Conservation (phyloP, 192 early-diverging fungal species). For the Haplosporangium gracile region DNA sequence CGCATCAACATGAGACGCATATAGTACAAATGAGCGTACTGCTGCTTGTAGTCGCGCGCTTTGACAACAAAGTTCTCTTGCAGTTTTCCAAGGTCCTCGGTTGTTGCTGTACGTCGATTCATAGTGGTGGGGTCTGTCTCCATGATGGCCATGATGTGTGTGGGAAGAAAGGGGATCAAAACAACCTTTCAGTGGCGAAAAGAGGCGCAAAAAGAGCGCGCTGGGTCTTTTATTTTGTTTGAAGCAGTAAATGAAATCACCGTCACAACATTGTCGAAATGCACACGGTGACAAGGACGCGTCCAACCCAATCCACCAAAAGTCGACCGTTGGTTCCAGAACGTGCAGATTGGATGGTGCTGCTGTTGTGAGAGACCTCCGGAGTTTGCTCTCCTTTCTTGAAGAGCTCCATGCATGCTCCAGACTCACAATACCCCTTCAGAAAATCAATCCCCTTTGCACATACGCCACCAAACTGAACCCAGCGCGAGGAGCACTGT, state of each 20-base stretch:
- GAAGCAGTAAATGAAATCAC: background rate
- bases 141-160: constrained; percentile 23
- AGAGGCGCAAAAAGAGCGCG: background rate
- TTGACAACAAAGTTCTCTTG: constrained; percentile 68
- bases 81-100: constrained; percentile 30
- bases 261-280: background rate
- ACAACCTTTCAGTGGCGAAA: background rate
- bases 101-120: constrained; percentile 33
- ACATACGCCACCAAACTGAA: background rate
- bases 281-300: background rate
- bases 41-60: constrained; percentile 77
- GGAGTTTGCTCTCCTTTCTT: background rate
- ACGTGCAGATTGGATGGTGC: background rate
- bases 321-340: background rate
- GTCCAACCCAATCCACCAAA: background rate
- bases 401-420: background rate
- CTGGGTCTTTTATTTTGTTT: constrained; percentile 14
- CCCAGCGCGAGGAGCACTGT: background rate
- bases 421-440: background rate
- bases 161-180: background rate
- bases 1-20: constrained; percentile 76
- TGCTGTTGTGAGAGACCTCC: background rate
- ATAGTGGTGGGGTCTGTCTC: constrained; percentile 25
- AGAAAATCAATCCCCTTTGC: constrained; percentile 4
- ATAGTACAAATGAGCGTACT: constrained; percentile 92